Evolutionary conservation across 2,329 filamentous ascomycete genomes (phyloP), one percentile per base, ranked within the genome.

Genomic region (Aspergillus fischeri): DNA sequence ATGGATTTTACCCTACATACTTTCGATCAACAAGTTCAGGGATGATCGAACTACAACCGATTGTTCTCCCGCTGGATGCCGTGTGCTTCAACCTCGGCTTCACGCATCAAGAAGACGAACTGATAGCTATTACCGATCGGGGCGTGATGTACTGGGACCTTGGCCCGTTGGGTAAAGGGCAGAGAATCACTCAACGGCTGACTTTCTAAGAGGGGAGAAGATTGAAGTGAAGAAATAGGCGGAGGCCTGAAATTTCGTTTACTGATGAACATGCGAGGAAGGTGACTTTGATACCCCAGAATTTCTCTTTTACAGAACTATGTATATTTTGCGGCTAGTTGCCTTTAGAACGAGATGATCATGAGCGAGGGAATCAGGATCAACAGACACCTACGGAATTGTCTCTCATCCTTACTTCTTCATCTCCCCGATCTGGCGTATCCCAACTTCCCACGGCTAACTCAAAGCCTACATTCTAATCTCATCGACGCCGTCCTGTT

Each of bases 51-150:
- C 55, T 77, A 49, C 67, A 61, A 35, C 73, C 75, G 0, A 63
- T 73, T 44, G 58, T 70, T 4, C 60, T 77, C 20, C 62, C 66
- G 3, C 53, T 73, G 44, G 66, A 71, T 48, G 75, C 73, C 1
- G 75, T 77, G 20, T 75, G 73, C 55, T 75, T 70, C 48, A 67
- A 71, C 53, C 50, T 77, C 48, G 56, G 58, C 17, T 77, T 77
- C 59, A 66, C 63, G 5, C 59, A 64, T 2, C 54, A 62, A 10
- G 75, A 77, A 58, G 63, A 78, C 56, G 72, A 77, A 55, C 58
- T 78, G 25, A 51, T 76, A 56, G 71, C 70, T 8, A 61, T 78
- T 52, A 78, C 77, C 11, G 76, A 78, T 62, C 69, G 70, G 45
- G 77, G 76, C 8, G 48, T 78, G 25, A 69, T 77, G 67, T 60